A percentile compares a stretch with the other conserved stretches of the same genome.
phyloP scores from a whole-genome alignment of 805 yeast genomes.

The Metschnikowia similis region DNA sequence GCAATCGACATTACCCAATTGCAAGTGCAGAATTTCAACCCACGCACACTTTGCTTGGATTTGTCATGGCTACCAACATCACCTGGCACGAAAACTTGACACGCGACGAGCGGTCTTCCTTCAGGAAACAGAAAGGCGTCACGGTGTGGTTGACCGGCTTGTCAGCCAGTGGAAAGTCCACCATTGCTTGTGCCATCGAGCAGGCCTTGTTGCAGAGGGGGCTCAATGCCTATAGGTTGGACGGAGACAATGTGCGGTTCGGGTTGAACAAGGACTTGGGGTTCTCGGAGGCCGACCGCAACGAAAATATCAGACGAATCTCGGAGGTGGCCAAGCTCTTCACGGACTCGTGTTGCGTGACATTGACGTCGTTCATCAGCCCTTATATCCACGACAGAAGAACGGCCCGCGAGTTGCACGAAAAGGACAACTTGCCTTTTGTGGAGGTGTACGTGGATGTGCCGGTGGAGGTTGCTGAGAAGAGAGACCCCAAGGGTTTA shows the following conservation, averaged over 20 bases:
- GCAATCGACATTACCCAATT: constrained; percentile 5
- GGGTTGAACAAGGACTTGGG: constrained; percentile 95
- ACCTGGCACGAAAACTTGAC: constrained; percentile 94
- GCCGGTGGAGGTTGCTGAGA: constrained; percentile 90
- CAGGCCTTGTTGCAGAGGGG: constrained; percentile 69
- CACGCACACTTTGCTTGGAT: not conserved
- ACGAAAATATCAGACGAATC: constrained; percentile 92
- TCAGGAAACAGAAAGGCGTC: constrained; percentile 78
- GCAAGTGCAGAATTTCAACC: constrained; percentile 10
- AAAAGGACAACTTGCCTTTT: constrained; percentile 69
- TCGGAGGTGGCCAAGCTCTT: constrained; percentile 91
- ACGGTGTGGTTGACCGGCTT: constrained; percentile 95
- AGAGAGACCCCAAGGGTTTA: constrained; percentile 95
- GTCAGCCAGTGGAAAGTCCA: constrained; percentile 92
- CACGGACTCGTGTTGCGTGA: constrained; percentile 85
- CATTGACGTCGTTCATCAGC: constrained; percentile 88
- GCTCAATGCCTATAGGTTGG: constrained; percentile 78
- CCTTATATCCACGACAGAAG: constrained; percentile 86
- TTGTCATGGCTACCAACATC: constrained; percentile 83
- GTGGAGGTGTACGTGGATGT: constrained; percentile 91
- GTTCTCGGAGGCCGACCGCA: constrained; percentile 84
- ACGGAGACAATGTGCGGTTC: constrained; percentile 91
- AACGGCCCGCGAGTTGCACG: constrained; percentile 81
- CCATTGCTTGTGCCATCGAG: constrained; percentile 93
- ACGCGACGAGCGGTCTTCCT: constrained; percentile 68